These are phyloP conservation scores for Colletotrichum sp. DNA, from an alignment of 2,329 filamentous ascomycete genomes.

Conservation along the genomic window DNA sequence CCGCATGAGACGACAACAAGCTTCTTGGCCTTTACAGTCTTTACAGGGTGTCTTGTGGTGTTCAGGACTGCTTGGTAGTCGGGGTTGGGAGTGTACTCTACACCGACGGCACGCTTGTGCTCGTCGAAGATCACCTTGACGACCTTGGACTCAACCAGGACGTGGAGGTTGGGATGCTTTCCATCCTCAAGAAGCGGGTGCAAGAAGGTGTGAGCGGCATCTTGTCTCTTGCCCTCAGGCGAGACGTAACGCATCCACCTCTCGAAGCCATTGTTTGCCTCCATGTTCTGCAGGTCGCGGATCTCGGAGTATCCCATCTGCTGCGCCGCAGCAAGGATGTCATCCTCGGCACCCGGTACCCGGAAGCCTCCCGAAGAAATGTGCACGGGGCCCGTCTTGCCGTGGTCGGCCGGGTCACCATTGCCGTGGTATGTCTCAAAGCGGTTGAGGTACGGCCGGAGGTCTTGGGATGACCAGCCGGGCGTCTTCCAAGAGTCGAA, in stretches of 20 bases:
- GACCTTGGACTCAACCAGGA: constrained; percentile 34
- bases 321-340: constrained; percentile 49
- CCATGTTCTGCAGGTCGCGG: constrained; percentile 53
- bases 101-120: constrained; percentile 57
- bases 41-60: constrained; percentile 12
- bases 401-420: constrained; percentile 38
- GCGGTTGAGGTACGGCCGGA: constrained; percentile 53
- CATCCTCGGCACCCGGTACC: constrained; percentile 36
- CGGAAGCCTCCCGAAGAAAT: constrained; percentile 51
- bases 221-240: constrained; percentile 40
- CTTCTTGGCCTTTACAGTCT: constrained; percentile 42
- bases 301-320: constrained; percentile 50
- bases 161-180: constrained; percentile 32
- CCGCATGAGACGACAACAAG: constrained; percentile 49
- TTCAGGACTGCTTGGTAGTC: constrained; percentile 23
- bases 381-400: constrained; percentile 50
- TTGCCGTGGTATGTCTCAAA: constrained; percentile 29
- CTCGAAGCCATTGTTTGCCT: constrained; percentile 37
- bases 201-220: constrained; percentile 31
- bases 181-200: constrained; percentile 31
- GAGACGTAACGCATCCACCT: constrained; percentile 31
- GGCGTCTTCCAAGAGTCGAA: constrained; percentile 57
- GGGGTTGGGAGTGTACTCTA: constrained; percentile 58
- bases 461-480: constrained; percentile 56
- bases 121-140: constrained; percentile 45